Evolutionary conservation across 2,329 filamentous ascomycete species (phyloP).

Genomic region (Hysterium pulicare): DNA sequence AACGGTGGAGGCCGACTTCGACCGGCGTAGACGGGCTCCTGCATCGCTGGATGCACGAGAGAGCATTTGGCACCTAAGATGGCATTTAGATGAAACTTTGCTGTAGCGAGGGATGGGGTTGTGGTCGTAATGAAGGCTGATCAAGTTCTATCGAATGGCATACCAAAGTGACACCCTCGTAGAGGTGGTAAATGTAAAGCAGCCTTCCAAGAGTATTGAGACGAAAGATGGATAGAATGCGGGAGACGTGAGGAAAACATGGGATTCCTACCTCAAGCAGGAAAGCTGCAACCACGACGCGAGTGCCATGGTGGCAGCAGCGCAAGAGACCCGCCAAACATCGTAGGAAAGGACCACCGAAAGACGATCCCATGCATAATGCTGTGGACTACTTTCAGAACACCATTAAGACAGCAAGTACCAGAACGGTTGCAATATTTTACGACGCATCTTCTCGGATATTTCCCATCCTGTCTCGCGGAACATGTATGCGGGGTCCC

Average conservation of each 20-base stretch:
- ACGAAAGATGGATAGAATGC: neutral
- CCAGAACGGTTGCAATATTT: too few relatives aligned
- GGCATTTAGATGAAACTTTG: neutral
- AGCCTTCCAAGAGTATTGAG: neutral
- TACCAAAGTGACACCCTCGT: neutral
- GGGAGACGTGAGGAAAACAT: neutral
- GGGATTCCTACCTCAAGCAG: neutral
- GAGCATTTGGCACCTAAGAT: slow-evolving; percentile 22
- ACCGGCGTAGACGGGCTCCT: slow-evolving; percentile 34
- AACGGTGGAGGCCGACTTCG: slow-evolving; percentile 34
- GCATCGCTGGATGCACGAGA: slow-evolving; percentile 35
- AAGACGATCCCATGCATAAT: too few relatives aligned
- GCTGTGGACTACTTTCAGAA: too few relatives aligned
- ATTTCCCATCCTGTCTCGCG: too few relatives aligned
- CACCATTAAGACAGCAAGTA: too few relatives aligned
- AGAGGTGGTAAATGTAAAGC: neutral
- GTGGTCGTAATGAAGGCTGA: slow-evolving; percentile 1
- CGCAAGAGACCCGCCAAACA: too few relatives aligned
- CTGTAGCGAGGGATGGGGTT: neutral
- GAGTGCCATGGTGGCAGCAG: neutral
- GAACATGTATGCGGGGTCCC: too few relatives aligned
- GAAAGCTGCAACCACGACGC: neutral
- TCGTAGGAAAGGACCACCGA: too few relatives aligned
- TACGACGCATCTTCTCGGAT: too few relatives aligned
- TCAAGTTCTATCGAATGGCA: neutral